Evolutionary conservation across 352 stramenopile species (phyloP).

Genomic region (Phytophthora fragariaefolia): DNA sequence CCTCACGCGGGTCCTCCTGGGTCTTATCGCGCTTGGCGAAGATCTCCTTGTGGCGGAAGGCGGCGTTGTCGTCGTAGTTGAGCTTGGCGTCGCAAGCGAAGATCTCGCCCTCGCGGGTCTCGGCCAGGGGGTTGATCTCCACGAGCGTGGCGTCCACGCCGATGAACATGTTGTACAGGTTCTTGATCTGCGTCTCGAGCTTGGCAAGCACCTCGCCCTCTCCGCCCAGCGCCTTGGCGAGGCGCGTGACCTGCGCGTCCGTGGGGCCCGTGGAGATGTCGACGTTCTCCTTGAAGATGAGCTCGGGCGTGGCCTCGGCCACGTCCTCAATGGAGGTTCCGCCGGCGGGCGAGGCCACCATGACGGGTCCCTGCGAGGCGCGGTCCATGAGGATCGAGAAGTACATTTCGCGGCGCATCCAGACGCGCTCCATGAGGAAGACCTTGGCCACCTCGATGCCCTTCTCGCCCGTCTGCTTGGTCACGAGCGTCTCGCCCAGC

Average conservation of each 20-base stretch:
- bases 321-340: constrained; percentile 98
- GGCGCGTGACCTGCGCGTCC: constrained; percentile 73
- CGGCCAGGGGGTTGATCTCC: constrained; percentile 99
- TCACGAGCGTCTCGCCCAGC: constrained; percentile 96
- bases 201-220: constrained; percentile 56
- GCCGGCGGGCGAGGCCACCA: constrained; percentile 95
- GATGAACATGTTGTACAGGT: constrained; percentile 98
- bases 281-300: constrained; percentile 94
- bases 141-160: constrained; percentile 96
- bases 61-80: constrained; percentile 99
- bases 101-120: constrained; percentile 95
- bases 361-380: constrained; percentile 93
- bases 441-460: constrained; percentile 92
- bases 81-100: constrained; percentile 98
- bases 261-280: constrained; percentile 95
- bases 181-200: constrained; percentile 78
- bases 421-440: constrained; percentile 93
- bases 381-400: constrained; percentile 99
- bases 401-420: constrained; percentile 98
- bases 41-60: constrained; percentile 97
- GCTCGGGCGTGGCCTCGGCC: constrained; percentile 92
- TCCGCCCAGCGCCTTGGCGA: constrained; percentile 80
- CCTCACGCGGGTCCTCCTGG: constrained; percentile 97
- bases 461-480: constrained; percentile 93
- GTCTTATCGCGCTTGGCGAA: constrained; percentile 90